Percentiles rank a stretch among this genome's conserved stretches.
phyloP scores from a whole-genome alignment of 345 rosid genomes.

The Gossypium mustelinum region DNA sequence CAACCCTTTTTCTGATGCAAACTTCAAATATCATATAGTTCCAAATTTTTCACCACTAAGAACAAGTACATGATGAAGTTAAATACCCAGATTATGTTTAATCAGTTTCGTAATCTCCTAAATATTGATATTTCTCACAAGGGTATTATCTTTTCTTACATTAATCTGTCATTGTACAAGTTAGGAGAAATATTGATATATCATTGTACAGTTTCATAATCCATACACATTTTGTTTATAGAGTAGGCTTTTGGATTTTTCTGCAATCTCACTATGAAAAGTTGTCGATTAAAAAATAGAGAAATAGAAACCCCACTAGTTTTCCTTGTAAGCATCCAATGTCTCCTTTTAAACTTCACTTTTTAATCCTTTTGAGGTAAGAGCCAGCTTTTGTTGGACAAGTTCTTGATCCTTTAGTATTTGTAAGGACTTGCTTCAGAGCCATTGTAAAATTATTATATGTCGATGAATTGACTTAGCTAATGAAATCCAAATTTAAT shows the following conservation, averaged over 20 bases:
- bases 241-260: slow-evolving; percentile 28
- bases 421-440: slow-evolving; percentile 31
- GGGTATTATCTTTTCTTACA: not conserved
- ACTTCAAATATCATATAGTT: not conserved
- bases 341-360: slow-evolving; percentile 34
- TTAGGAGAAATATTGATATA: not conserved
- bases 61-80: not conserved
- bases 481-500: not conserved
- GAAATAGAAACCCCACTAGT: slow-evolving; percentile 43
- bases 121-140: not conserved
- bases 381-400: slow-evolving; percentile 16
- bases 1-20: not conserved
- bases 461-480: not conserved
- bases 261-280: slow-evolving; percentile 28
- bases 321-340: slow-evolving; percentile 41
- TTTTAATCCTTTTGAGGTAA: slow-evolving; percentile 67
- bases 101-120: not conserved
- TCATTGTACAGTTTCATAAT: not conserved
- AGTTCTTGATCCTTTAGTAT: slow-evolving; percentile 25
- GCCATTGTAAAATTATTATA: not conserved
- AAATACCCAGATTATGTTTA: slow-evolving; percentile 1
- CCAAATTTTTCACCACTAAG: not conserved
- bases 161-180: not conserved
- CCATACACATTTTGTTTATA: slow-evolving; percentile 6
- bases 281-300: slow-evolving; percentile 20